Evolutionary conservation across 2,329 filamentous ascomycete species (phyloP).

Genomic region (Xylaria sp.): DNA sequence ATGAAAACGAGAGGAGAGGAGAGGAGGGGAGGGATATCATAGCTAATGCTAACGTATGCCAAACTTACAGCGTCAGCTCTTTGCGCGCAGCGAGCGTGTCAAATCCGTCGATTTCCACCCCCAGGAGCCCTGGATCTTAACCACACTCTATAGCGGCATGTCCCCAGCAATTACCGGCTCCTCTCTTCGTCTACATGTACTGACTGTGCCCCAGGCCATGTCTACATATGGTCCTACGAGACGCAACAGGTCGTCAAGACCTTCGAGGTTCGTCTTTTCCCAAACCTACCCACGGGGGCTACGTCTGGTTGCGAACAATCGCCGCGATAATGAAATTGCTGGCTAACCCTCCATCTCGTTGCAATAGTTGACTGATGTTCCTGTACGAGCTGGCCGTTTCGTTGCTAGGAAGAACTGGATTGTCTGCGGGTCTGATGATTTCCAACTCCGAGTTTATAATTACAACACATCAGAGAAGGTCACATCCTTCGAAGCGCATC

Average conservation of each 20-base stretch:
- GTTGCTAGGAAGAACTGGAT: constrained; percentile 99
- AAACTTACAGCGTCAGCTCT: constrained; percentile 75
- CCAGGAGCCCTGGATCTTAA: constrained; percentile 95
- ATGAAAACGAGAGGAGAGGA: not conserved
- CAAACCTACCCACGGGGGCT: not conserved
- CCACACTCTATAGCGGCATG: constrained; percentile 93
- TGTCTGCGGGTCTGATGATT: constrained; percentile 94
- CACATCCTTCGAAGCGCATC: constrained; percentile 95
- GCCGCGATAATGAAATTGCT: not conserved
- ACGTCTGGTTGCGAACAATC: not conserved
- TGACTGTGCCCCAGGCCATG: constrained; percentile 74
- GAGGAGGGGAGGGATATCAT: not conserved
- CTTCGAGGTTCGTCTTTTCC: constrained; percentile 69
- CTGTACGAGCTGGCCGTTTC: constrained; percentile 95
- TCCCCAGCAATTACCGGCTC: constrained; percentile 19
- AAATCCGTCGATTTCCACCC: constrained; percentile 97
- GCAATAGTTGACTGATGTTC: constrained; percentile 84
- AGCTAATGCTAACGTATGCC: constrained; percentile 31
- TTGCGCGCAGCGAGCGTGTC: constrained; percentile 92
- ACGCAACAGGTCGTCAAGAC: constrained; percentile 98
- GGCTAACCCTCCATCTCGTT: not conserved
- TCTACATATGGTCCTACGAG: constrained; percentile 99
- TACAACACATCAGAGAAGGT: constrained; percentile 99
- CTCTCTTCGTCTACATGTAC: constrained; percentile 27
- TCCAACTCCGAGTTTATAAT: constrained; percentile 90